phyloP scores from a whole-genome alignment of 352 stramenopile genomes.

The Globisporangium paroecandrum region DNA sequence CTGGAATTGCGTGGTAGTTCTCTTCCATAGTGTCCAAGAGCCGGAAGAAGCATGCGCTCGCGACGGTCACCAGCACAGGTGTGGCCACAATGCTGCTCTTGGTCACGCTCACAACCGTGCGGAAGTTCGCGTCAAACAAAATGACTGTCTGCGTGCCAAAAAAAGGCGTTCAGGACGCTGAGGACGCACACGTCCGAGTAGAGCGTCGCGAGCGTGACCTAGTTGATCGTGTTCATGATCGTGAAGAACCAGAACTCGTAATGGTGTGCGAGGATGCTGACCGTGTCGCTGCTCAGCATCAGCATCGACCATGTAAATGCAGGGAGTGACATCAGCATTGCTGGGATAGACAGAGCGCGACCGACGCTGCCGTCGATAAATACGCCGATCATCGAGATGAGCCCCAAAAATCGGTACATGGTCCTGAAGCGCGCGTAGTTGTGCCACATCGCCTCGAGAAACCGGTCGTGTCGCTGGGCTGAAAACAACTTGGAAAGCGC shows the following conservation, averaged over 20 bases:
- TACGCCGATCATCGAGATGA: constrained; percentile 8
- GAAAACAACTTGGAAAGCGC: too few relatives aligned
- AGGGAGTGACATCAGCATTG: background rate
- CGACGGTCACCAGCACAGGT: constrained; percentile 2
- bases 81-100: background rate
- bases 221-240: constrained; percentile 16
- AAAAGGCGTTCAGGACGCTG: constrained; percentile 3
- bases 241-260: constrained; percentile 23
- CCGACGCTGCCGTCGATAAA: background rate
- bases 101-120: constrained; percentile 8
- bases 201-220: constrained; percentile 8
- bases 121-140: constrained; percentile 16
- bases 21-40: constrained; percentile 2
- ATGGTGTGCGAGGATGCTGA: background rate
- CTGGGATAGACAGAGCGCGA: background rate
- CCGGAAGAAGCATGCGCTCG: constrained; percentile 7
- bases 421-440: constrained; percentile 8
- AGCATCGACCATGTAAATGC: constrained; percentile 8
- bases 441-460: background rate
- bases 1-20: constrained; percentile 15
- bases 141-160: constrained; percentile 13
- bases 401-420: constrained; percentile 7
- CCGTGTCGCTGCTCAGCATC: constrained; percentile 10
- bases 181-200: constrained; percentile 11
- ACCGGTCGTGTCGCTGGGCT: too few relatives aligned